A percentile compares a stretch with the other conserved stretches of the same genome.
phyloP scores from a whole-genome alignment of 768 basidiomycete genomes.

The Cystobasidium ongulense region DNA sequence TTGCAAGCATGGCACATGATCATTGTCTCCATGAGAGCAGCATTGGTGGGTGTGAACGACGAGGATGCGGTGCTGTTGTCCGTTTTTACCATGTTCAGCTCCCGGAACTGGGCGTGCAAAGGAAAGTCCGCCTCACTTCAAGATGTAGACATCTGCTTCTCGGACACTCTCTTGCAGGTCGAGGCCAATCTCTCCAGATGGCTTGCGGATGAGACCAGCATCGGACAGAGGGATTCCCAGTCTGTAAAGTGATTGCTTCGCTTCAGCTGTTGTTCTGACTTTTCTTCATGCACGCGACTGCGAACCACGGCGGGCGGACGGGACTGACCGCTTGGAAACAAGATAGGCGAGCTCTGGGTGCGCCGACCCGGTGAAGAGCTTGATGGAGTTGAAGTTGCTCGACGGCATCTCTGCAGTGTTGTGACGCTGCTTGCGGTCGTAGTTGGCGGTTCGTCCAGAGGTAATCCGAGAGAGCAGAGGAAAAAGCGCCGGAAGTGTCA shows the following conservation, averaged over 20 bases:
- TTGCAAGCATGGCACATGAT: conserved; percentile 99
- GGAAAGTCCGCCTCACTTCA: conserved; percentile 54
- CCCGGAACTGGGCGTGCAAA: background rate
- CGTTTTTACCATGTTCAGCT: conserved; percentile 14
- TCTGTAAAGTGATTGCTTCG: conserved; percentile 48
- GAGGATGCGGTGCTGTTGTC: conserved; percentile 59
- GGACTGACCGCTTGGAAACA: conserved; percentile 73
- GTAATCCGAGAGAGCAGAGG: too few species aligned
- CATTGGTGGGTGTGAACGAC: conserved; percentile 59
- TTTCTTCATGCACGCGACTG: too few species aligned
- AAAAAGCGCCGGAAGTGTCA: too few species aligned
- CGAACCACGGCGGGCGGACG: too few species aligned
- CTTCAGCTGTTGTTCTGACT: background rate
- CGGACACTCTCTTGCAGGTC: conserved; percentile 90
- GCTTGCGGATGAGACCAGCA: conserved; percentile 73
- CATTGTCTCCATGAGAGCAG: conserved; percentile 91
- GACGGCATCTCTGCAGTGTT: background rate
- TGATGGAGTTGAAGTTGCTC: conserved; percentile 22
- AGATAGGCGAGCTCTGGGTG: conserved; percentile 92
- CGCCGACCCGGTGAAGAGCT: conserved; percentile 35
- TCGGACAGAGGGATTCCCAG: conserved; percentile 82
- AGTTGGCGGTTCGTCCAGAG: too few species aligned
- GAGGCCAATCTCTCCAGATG: conserved; percentile 83
- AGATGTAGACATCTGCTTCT: conserved; percentile 97
- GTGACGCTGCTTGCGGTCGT: too few species aligned